phyloP scores from a whole-genome alignment of 345 rosid species.

The Heritiera fomes region DNA sequence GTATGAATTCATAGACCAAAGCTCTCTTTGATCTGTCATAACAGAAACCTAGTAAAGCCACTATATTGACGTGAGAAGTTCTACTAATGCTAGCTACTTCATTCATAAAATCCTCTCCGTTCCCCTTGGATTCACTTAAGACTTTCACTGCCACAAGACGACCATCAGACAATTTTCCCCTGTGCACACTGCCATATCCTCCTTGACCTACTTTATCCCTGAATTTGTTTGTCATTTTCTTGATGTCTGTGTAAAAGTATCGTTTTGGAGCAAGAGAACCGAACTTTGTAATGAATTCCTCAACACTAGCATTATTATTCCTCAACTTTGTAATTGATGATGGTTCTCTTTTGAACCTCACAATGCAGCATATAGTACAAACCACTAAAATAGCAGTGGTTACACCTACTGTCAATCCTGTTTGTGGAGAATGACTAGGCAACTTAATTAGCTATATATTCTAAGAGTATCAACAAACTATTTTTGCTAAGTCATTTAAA shows the following conservation, averaged over 20 bases:
- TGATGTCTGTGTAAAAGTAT: slow-evolving; percentile 21
- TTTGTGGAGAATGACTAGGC: background rate
- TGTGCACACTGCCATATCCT: slow-evolving; percentile 35
- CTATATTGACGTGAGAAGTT: too few species aligned
- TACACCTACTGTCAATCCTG: background rate
- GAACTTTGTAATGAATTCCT: slow-evolving; percentile 15
- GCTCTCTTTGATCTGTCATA: slow-evolving; percentile 21
- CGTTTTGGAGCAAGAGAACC: slow-evolving; percentile 20
- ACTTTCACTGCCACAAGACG: slow-evolving; percentile 32
- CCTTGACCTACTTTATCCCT: slow-evolving; percentile 29
- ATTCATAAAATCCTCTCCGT: too few species aligned
- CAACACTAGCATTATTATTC: background rate
- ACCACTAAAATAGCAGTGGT: background rate
- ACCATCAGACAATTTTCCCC: slow-evolving; percentile 26
- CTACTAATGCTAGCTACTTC: too few species aligned
- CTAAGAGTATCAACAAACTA: too few species aligned
- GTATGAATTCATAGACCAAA: slow-evolving; percentile 36
- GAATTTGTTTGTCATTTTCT: slow-evolving; percentile 34
- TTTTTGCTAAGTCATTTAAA: too few species aligned
- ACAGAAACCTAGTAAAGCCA: too few species aligned
- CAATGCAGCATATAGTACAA: background rate
- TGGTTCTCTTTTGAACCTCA: background rate
- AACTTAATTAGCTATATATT: too few species aligned
- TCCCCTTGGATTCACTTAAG: background rate
- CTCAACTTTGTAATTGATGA: background rate